phyloP scores from a whole-genome alignment of 1,139 yeast genomes.

The Zygosaccharomyces sapae region DNA sequence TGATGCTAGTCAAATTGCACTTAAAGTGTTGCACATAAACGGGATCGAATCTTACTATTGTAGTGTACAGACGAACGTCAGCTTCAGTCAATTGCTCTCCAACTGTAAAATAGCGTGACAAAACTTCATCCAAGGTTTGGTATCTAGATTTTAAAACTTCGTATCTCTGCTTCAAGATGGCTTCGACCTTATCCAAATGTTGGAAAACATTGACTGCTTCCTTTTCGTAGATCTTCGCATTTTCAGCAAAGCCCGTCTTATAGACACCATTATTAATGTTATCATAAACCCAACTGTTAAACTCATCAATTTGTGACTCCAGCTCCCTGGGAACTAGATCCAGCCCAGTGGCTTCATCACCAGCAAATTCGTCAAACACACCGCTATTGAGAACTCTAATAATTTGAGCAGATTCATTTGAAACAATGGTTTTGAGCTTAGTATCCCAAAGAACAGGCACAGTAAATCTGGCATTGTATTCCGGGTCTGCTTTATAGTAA shows the following conservation, averaged over 20 bases:
- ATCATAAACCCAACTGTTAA: conserved; percentile 82
- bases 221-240: conserved; percentile 74
- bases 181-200: conserved; percentile 72
- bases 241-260: conserved; percentile 85
- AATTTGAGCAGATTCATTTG: conserved; percentile 85
- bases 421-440: conserved; percentile 74
- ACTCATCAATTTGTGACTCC: conserved; percentile 59
- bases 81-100: conserved; percentile 81
- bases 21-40: conserved; percentile 94
- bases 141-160: conserved; percentile 36
- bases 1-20: conserved; percentile 79
- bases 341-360: conserved; percentile 46
- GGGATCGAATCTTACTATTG: conserved; percentile 83
- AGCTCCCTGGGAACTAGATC: conserved; percentile 61
- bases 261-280: conserved; percentile 91
- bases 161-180: conserved; percentile 49
- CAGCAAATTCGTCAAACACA: conserved; percentile 54
- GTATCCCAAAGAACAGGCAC: conserved; percentile 94
- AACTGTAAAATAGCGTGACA: conserved; percentile 37
- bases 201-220: conserved; percentile 65
- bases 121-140: conserved; percentile 26
- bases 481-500: conserved; percentile 70
- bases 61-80: conserved; percentile 77
- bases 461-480: conserved; percentile 76
- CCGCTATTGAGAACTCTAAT: conserved; percentile 70